Percentiles rank a stretch among this genome's conserved stretches.
Conservation (phyloP, 1,139 yeast genomes). For the Debaryomyces psychrophilus region DNA sequence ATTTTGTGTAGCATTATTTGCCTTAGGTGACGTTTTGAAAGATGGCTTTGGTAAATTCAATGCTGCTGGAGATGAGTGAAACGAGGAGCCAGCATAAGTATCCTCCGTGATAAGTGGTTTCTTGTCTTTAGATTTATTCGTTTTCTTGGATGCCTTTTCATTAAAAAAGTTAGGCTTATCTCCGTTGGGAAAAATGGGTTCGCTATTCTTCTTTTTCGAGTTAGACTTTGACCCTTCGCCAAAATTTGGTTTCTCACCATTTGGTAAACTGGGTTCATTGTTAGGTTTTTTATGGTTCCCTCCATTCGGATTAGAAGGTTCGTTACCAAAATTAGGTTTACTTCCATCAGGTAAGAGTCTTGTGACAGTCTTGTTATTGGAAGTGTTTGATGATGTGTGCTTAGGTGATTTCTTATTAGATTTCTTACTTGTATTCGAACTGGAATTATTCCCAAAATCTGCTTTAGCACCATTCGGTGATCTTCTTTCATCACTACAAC, state of each 20-base stretch:
- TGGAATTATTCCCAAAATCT: conserved; percentile 37
- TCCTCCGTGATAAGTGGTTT: conserved; percentile 27
- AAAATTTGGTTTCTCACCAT: conserved; percentile 39
- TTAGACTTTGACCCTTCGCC: conserved; percentile 12
- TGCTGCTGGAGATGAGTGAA: conserved; percentile 61
- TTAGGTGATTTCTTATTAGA: conserved; percentile 11
- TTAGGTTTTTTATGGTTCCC: conserved; percentile 6
- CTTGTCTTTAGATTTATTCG: conserved; percentile 19
- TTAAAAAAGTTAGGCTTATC: conserved; percentile 23
- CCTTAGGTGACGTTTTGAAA: conserved; percentile 40
- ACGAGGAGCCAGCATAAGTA: conserved; percentile 60
- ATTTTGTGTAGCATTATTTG: conserved; percentile 11
- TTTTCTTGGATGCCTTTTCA: conserved; percentile 18
- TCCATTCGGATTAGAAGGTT: background rate
- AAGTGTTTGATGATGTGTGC: conserved; percentile 4
- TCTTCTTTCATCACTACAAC: conserved; percentile 25
- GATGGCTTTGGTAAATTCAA: conserved; percentile 60
- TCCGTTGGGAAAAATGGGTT: conserved; percentile 22
- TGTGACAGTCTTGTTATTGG: conserved; percentile 2
- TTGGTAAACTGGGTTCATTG: conserved; percentile 28
- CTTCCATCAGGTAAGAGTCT: conserved; percentile 19
- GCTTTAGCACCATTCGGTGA: conserved; percentile 49
- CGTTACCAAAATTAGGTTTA: conserved; percentile 20
- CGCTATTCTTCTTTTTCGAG: conserved; percentile 15
- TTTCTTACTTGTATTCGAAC: conserved; percentile 13